Percentiles rank a stretch among this genome's conserved stretches.
Evolutionary conservation across 805 yeast genomes (phyloP).

Genomic region (Saccharomycopsis fibuligera): DNA sequence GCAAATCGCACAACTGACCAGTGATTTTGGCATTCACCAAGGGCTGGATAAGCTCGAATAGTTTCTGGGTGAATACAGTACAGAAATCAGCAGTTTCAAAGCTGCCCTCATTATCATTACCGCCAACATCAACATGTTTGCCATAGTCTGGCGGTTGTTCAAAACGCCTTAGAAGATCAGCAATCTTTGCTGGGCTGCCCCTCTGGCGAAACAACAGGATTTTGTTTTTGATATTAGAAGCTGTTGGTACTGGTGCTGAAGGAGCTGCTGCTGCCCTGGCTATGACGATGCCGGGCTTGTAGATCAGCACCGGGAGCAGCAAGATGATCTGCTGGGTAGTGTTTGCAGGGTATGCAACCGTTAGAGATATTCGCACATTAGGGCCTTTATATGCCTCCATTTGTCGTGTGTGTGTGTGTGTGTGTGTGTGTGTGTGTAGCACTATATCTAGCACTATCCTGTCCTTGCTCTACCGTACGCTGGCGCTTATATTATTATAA

Average conservation of each 20-base stretch:
- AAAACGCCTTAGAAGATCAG: neutral
- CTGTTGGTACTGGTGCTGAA: no score
- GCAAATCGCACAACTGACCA: constrained; percentile 7
- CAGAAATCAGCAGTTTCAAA: constrained; percentile 11
- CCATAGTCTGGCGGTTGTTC: neutral
- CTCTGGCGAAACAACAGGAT: neutral
- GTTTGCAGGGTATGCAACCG: no score
- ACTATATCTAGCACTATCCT: no score
- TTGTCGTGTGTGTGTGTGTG: no score
- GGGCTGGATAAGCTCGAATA: constrained; percentile 11
- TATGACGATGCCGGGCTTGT: neutral
- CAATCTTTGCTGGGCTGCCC: neutral
- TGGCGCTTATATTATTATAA: no score
- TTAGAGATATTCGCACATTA: no score
- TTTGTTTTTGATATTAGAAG: no score
- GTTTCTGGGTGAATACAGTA: constrained; percentile 7
- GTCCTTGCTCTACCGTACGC: no score
- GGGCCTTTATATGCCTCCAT: no score
- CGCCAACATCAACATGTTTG: neutral
- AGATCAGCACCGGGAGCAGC: neutral
- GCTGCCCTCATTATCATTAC: neutral
- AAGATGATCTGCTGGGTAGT: no score
- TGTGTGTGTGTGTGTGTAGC: no score
- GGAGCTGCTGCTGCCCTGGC: neutral
- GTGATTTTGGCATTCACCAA: constrained; percentile 7